Evolutionary conservation across 331 rosid genomes (phyloP).

Genomic region (Dryas integrifolia): DNA sequence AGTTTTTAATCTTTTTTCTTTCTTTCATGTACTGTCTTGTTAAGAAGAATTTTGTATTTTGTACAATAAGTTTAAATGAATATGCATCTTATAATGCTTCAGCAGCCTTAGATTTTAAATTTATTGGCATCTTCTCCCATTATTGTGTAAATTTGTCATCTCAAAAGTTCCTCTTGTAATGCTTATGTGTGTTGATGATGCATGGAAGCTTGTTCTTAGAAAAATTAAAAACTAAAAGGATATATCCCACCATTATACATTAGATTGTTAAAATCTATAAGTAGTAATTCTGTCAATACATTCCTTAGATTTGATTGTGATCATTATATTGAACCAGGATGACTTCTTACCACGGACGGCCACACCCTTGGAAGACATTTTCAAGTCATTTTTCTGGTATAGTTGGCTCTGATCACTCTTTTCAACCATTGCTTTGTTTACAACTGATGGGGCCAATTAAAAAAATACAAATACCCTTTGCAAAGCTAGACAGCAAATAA

Average conservation of each 20-base stretch:
- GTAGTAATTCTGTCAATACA: neutral
- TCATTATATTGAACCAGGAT: slow-evolving; percentile 54
- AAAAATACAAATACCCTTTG: neutral
- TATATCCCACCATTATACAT: neutral
- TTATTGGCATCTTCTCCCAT: neutral
- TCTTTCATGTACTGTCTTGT: slow-evolving; percentile 10
- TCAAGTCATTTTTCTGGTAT: slow-evolving; percentile 94
- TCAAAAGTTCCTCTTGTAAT: neutral
- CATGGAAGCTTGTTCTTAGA: neutral
- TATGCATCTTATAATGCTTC: neutral
- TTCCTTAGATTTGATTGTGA: slow-evolving; percentile 23
- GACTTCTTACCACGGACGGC: slow-evolving; percentile 96
- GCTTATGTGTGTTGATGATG: slow-evolving; percentile 9
- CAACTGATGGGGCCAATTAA: neutral
- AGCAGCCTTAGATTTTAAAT: slow-evolving; percentile 6
- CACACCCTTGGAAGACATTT: slow-evolving; percentile 95
- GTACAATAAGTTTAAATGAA: neutral
- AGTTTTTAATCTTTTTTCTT: slow-evolving; percentile 26
- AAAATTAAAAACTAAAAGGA: neutral
- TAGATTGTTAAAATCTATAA: neutral
- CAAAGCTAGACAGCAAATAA: slow-evolving; percentile 2
- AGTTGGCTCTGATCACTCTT: slow-evolving; percentile 9
- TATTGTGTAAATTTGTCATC: neutral
- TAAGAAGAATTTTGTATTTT: neutral
- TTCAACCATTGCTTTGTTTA: slow-evolving; percentile 3